Evolutionary conservation across 1,284 basidiomycete genomes (phyloP), one percentile per base, ranked within the genome.

Genomic region (Anthracocystis setariae): DNA sequence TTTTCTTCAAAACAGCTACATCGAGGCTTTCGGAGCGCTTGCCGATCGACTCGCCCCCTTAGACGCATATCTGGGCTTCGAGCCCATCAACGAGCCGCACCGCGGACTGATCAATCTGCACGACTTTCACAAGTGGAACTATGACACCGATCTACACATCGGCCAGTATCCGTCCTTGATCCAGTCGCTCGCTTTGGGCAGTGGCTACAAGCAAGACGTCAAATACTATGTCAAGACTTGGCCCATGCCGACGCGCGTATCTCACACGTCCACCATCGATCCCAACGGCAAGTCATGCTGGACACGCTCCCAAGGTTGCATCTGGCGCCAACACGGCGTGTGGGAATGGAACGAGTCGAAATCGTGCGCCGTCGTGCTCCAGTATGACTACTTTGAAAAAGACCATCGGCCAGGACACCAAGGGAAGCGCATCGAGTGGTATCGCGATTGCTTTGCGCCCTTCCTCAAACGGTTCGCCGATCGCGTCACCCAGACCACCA

Each of bases 31-130:
- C 80, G 89, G 89, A 18, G 77, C 85, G 47, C 84, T 98, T 0
- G 91, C 88, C 0, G 86, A 87, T 49, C 86, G 88, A 0, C 85
- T 98, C 2, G 90, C 89, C 7, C 87, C 89, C 58, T 83, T 94
- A 33, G 89, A 92, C 12, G 90, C 89, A 3, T 91, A 96, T 0
- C 79, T 96, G 17, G 95, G 95, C 0, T 94, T 97, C 63, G 92
- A 98, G 87, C 77, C 79, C 17, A 91, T 97, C 88, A 98, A 98
- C 78, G 95, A 98, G 83, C 95, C 95, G 0, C 94, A 98, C 84
- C 87, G 90, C 77, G 96, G 95, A 23, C 96, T 94, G 79, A 89
- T 96, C 63, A 88, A 91, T 57, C 85, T 95, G 3, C 86, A 88
- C 39, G 92, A 92, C 3, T 87, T 97, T 50, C 89, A 97, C 76